Evolutionary conservation across 176 grass and related monocot genomes (phyloP).

Genomic region (Puya raimondii): DNA sequence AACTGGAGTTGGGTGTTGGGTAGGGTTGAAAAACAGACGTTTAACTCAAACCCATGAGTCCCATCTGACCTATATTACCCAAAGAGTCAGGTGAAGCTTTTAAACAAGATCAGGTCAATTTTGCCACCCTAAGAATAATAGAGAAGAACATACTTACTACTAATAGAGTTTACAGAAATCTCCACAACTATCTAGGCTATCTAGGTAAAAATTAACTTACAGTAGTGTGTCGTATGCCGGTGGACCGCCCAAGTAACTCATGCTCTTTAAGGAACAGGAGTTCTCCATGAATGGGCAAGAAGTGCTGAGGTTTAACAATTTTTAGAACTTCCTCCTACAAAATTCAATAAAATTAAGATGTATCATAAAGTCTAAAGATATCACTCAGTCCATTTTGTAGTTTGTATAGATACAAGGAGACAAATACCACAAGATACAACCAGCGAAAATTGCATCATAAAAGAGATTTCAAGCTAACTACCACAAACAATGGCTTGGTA

Average conservation of each 20-base stretch:
- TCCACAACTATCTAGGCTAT: not conserved
- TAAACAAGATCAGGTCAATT: too few species aligned
- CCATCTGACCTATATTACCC: too few species aligned
- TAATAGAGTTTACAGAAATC: not conserved
- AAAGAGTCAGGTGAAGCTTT: too few species aligned
- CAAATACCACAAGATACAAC: slow-evolving; percentile 1
- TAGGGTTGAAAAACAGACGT: too few species aligned
- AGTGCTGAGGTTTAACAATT: slow-evolving; percentile 98
- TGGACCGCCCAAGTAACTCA: slow-evolving; percentile 91
- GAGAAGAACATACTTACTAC: not conserved
- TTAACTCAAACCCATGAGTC: too few species aligned
- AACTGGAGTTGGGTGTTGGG: too few species aligned
- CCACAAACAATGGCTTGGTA: not conserved
- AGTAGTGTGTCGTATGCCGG: slow-evolving; percentile 90
- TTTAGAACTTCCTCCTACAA: slow-evolving; percentile 92
- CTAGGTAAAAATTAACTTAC: slow-evolving; percentile 42
- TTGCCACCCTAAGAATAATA: not conserved
- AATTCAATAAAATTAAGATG: slow-evolving; percentile 20
- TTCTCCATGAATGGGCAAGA: slow-evolving; percentile 97
- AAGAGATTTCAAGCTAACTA: slow-evolving; percentile 8
- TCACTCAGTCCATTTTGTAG: not conserved
- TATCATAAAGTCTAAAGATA: not conserved
- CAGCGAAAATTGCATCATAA: not conserved
- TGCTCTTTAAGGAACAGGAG: slow-evolving; percentile 96
- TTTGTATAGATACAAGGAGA: not conserved